Base-by-base conservation (phyloP, 139 green algal genomes). In the Asterochloris sp. region DNA sequence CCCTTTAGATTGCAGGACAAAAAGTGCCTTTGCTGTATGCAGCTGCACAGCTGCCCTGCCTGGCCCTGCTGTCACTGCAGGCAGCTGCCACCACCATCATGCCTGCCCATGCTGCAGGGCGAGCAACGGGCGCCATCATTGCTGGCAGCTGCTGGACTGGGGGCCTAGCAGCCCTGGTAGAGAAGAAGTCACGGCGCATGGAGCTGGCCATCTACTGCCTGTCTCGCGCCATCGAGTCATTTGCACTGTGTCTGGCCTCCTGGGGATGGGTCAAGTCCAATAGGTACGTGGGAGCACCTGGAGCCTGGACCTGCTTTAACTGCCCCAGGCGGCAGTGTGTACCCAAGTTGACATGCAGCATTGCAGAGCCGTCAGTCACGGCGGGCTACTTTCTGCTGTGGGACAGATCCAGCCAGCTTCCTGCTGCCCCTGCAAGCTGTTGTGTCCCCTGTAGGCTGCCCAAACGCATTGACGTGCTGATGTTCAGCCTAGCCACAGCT, bases 171-270 rank as follows among this genome's bases (percentile, higher is more conserved):
- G 90, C 88, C 13, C 85, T 99, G 68, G 75, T 95, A 66, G 96
- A 99, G 89, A 98, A 98, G 89, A 97, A 98, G 87, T 90, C 83
- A 4, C 90, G 96, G 19, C 91, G 96, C 78, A 98, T 98, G 94
- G 96, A 99, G 89, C 92, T 99, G 66, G 95, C 95, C 23, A 86
- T 98, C 61, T 99, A 98, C 90, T 93, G 90, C 79, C 29, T 90
- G 62, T 90, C 87, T 0, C 85, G 92, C 27, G 84, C 91, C 28
- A 27, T 94, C 17, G 94, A 98, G 90, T 89, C 88, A 0, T 96
- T 93, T 78, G 89, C 86, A 21, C 80, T 95, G 79, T 94, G 87
- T 69, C 71, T 89, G 62, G 66, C 60, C 1, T 75, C 82, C 15
- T 93, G 90, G 87, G 87, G 87, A 16, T 90, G 78, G 66, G 80